phyloP scores from a whole-genome alignment of 352 stramenopile species.

The Phytophthora gonapodyides region DNA sequence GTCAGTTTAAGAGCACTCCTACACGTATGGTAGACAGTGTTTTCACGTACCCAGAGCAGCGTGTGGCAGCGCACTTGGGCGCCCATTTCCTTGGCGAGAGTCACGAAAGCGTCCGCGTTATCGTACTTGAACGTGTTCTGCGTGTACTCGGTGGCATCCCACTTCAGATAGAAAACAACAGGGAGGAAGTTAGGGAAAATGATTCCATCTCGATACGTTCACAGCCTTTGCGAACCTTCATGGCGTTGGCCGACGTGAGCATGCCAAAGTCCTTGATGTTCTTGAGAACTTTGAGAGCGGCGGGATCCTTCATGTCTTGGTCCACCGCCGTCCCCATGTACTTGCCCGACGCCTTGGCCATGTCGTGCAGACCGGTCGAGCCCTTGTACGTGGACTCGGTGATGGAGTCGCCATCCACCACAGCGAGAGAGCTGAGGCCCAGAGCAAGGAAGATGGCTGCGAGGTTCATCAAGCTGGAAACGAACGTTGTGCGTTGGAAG shows the following conservation, averaged over 20 bases:
- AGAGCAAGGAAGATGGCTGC: slow-evolving; percentile 16
- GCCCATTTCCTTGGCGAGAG: slow-evolving; percentile 25
- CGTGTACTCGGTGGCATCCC: slow-evolving; percentile 29
- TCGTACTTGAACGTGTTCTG: slow-evolving; percentile 29
- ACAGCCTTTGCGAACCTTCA: slow-evolving; percentile 26
- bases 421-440: slow-evolving; percentile 15
- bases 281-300: slow-evolving; percentile 30
- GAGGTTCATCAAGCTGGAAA: slow-evolving; percentile 18
- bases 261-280: slow-evolving; percentile 37
- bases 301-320: slow-evolving; percentile 26
- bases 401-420: slow-evolving; percentile 18
- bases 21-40: no score
- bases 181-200: background rate
- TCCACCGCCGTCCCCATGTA: slow-evolving; percentile 39
- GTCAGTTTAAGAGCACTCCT: background rate
- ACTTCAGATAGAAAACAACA: slow-evolving; percentile 16
- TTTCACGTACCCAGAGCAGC: slow-evolving; percentile 26
- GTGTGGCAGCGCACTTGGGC: slow-evolving; percentile 40
- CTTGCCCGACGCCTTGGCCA: slow-evolving; percentile 33
- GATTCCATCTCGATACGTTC: no score
- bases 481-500: background rate
- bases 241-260: slow-evolving; percentile 36
- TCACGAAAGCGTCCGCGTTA: slow-evolving; percentile 22
- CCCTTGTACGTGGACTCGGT: slow-evolving; percentile 35
- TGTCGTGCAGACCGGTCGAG: slow-evolving; percentile 27